Percentiles rank a stretch among this genome's conserved stretches.
These are phyloP conservation scores for Nidularia sp. DNA, from an alignment of 768 basidiomycete species.

Conservation along the genomic window DNA sequence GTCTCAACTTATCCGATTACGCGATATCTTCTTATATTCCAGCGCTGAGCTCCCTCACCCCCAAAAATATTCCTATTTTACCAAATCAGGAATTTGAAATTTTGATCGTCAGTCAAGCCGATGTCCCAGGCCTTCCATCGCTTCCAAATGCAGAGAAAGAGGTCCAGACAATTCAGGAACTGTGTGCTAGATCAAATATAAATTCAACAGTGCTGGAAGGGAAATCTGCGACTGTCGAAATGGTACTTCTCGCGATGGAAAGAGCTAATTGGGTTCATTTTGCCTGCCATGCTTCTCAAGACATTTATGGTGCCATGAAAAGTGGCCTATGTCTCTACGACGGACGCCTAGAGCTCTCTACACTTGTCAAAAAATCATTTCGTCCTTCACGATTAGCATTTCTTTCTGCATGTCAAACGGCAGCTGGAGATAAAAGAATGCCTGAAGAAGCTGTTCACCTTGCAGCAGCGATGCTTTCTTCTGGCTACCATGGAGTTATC, in stretches of 20 bases:
- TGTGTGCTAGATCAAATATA: not conserved
- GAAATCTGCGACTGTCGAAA: slow-evolving; percentile 5
- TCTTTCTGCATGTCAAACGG: slow-evolving; percentile 44
- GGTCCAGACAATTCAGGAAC: not conserved
- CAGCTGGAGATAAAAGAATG: slow-evolving; percentile 21
- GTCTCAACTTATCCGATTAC: slow-evolving; percentile 11
- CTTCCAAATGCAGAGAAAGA: not conserved
- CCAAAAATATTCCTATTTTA: not conserved
- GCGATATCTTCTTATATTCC: slow-evolving; percentile 4
- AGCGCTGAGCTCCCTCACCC: not conserved
- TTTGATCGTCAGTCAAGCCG: not conserved
- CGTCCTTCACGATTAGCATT: slow-evolving; percentile 29
- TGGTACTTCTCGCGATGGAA: slow-evolving; percentile 3
- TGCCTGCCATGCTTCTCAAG: slow-evolving; percentile 32
- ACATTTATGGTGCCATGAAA: slow-evolving; percentile 13
- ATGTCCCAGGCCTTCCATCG: not conserved
- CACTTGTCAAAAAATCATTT: slow-evolving; percentile 16
- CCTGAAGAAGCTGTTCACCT: slow-evolving; percentile 30
- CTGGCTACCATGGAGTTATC: slow-evolving; percentile 26
- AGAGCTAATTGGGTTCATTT: slow-evolving; percentile 25
- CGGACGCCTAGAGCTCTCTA: slow-evolving; percentile 12
- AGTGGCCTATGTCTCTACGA: slow-evolving; percentile 14
- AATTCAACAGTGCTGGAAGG: slow-evolving; percentile 4
- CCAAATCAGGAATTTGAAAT: not conserved
- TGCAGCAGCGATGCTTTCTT: slow-evolving; percentile 34